Evolutionary conservation across 768 basidiomycete species (phyloP).

Genomic region (Filobasidium wieringae): DNA sequence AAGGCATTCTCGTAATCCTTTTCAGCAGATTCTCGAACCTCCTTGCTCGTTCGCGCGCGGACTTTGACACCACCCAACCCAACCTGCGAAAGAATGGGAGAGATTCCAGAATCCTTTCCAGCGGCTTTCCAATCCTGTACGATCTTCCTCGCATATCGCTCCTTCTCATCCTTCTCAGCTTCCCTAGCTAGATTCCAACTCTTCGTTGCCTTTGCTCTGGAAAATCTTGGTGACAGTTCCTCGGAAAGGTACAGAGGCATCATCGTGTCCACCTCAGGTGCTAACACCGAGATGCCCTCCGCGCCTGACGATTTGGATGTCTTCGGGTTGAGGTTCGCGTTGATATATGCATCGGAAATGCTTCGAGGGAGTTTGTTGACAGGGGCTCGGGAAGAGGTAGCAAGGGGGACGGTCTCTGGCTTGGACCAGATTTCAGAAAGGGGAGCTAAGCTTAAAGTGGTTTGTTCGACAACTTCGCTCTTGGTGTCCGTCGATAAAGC

Average conservation of each 20-base stretch:
- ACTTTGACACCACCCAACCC: conserved; percentile 27
- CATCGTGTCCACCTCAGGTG: conserved; percentile 15
- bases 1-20: conserved; percentile 21
- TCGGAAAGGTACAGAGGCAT: conserved; percentile 36
- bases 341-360: conserved; percentile 19
- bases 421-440: conserved; percentile 4
- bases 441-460: conserved; percentile 1
- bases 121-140: conserved; percentile 26
- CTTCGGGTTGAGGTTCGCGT: conserved; percentile 4
- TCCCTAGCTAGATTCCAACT: conserved; percentile 23
- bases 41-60: conserved; percentile 23
- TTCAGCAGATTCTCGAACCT: conserved; percentile 29
- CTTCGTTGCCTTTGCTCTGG: conserved; percentile 25
- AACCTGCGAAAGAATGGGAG: conserved; percentile 15
- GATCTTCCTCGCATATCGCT: conserved; percentile 12
- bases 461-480: background rate
- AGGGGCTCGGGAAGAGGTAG: conserved; percentile 14
- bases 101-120: conserved; percentile 24
- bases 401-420: conserved; percentile 3
- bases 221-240: conserved; percentile 34
- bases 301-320: conserved; percentile 2
- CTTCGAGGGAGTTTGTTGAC: background rate
- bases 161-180: conserved; percentile 16
- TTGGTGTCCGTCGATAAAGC: conserved; percentile 9
- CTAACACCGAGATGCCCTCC: background rate